Conservation (phyloP, 2,329 filamentous ascomycete species). For the Penicillium palitans region DNA sequence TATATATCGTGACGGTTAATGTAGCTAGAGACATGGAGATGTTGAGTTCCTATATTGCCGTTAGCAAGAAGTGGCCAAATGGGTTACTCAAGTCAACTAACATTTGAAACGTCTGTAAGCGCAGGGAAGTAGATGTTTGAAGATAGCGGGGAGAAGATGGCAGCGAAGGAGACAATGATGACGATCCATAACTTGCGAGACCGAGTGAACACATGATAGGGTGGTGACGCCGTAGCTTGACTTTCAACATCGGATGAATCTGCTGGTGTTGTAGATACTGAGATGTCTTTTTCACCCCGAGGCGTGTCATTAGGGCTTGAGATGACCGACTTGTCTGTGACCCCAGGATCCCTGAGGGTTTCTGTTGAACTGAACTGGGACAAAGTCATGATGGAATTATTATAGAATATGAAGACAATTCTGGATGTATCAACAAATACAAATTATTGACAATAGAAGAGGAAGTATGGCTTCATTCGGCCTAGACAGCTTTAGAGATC, state of each 20-base stretch:
- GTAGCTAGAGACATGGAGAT: constrained; percentile 33
- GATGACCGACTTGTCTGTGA: constrained; percentile 11
- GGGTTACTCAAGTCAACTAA: constrained; percentile 5
- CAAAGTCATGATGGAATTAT: constrained; percentile 14
- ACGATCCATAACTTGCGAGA: constrained; percentile 42
- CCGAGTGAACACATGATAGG: constrained; percentile 38
- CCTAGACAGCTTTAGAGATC: not conserved
- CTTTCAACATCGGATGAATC: constrained; percentile 21
- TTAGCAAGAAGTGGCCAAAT: not conserved
- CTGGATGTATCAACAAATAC: constrained; percentile 5
- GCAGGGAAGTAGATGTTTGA: constrained; percentile 51
- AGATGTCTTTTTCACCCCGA: constrained; percentile 18
- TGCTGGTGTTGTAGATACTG: constrained; percentile 12
- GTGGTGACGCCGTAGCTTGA: constrained; percentile 13
- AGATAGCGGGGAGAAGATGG: constrained; percentile 48
- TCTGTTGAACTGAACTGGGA: constrained; percentile 11
- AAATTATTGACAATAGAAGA: constrained; percentile 10
- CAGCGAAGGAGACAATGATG: constrained; percentile 41
- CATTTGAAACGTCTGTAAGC: constrained; percentile 31
- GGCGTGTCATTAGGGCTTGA: constrained; percentile 18
- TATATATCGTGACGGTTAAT: constrained; percentile 47
- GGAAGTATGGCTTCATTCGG: not conserved
- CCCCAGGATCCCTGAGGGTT: constrained; percentile 13
- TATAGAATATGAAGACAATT: not conserved
- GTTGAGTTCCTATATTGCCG: constrained; percentile 21